A percentile compares a stretch with the other conserved stretches of the same genome.
These are phyloP conservation scores for Fusarium camptoceras DNA, from an alignment of 2,329 filamentous ascomycete species.

Conservation along the genomic window DNA sequence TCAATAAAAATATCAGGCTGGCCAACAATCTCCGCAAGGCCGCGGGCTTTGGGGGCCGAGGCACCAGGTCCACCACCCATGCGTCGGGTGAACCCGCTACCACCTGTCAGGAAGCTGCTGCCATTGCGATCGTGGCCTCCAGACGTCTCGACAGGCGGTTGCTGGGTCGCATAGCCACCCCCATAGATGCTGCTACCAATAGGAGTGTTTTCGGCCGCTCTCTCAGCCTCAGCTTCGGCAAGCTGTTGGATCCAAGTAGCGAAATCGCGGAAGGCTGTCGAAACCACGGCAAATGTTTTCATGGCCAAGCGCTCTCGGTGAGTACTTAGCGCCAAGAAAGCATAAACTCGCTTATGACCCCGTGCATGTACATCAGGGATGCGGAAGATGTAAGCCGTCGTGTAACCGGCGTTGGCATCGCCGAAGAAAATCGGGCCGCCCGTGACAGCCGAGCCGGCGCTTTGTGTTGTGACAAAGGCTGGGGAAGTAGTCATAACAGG, in stretches of 20 bases:
- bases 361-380: conserved; percentile 75
- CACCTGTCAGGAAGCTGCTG: conserved; percentile 68
- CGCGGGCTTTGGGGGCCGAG: conserved; percentile 67
- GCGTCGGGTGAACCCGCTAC: conserved; percentile 67
- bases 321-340: conserved; percentile 73
- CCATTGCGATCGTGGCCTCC: conserved; percentile 55
- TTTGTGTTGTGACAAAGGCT: conserved; percentile 66
- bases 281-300: conserved; percentile 73
- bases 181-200: conserved; percentile 56
- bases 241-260: conserved; percentile 74
- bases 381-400: conserved; percentile 77
- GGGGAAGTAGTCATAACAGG: conserved; percentile 55
- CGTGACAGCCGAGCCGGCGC: conserved; percentile 65
- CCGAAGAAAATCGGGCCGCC: conserved; percentile 77
- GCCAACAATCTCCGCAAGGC: conserved; percentile 74
- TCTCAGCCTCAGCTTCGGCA: conserved; percentile 72
- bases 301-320: conserved; percentile 74
- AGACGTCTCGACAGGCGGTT: conserved; percentile 48
- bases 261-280: conserved; percentile 71
- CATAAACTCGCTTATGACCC: conserved; percentile 76
- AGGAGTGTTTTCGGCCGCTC: conserved; percentile 59
- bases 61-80: conserved; percentile 69
- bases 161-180: conserved; percentile 48
- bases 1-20: conserved; percentile 76
- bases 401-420: conserved; percentile 73